Conservation (phyloP, 2,329 filamentous ascomycete species). For the Pseudocercospora fuligena region DNA sequence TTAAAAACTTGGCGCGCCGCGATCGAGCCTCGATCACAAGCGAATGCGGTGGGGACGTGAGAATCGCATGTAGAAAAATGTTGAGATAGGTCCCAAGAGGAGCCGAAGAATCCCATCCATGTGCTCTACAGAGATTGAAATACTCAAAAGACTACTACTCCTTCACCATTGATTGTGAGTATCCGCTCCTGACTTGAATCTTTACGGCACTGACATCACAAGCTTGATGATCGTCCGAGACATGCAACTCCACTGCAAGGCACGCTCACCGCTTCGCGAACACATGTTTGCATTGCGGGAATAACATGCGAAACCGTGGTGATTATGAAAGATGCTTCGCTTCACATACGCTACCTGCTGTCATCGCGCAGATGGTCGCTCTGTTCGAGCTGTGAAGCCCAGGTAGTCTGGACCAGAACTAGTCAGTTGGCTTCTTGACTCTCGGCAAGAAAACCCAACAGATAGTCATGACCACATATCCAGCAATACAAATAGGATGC, state of each 20-base stretch:
- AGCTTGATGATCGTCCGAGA: background rate
- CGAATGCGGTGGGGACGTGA: background rate
- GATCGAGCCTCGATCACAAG: too few relatives aligned
- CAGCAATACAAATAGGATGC: slow-evolving; percentile 67
- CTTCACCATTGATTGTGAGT: too few relatives aligned
- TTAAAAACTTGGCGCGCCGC: background rate
- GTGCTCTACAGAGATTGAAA: too few relatives aligned
- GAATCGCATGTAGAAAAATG: background rate
- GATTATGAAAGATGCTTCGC: background rate
- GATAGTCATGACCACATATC: slow-evolving; percentile 68
- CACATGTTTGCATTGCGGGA: background rate
- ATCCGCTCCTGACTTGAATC: background rate
- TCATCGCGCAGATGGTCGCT: too few relatives aligned
- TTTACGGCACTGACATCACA: background rate
- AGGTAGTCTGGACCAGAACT: too few relatives aligned
- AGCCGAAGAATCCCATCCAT: too few relatives aligned
- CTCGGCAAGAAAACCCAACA: slow-evolving; percentile 68
- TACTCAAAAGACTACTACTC: too few relatives aligned
- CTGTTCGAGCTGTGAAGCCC: too few relatives aligned
- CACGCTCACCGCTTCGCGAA: background rate
- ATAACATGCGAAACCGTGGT: too few relatives aligned
- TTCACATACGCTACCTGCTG: background rate
- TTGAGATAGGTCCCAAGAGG: too few relatives aligned
- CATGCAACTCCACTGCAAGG: background rate
- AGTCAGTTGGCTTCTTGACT: slow-evolving; percentile 52